Percentiles rank a stretch among this genome's conserved stretches.
Conservation (phyloP, 306 rosid species). For the Prosopis cineraria region DNA sequence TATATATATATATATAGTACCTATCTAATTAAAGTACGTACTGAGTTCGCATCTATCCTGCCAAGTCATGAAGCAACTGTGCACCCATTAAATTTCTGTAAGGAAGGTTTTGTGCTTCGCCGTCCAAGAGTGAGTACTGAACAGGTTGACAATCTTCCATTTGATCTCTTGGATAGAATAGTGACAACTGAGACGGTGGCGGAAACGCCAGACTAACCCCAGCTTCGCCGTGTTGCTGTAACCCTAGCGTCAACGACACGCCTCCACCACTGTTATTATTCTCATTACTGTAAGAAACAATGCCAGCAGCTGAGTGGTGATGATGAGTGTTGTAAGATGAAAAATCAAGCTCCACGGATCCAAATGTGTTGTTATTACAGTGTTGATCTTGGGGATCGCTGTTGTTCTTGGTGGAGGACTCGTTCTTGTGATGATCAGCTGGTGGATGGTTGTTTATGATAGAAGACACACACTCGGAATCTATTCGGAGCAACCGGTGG, state of each 20-base stretch:
- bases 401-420: conserved; percentile 38
- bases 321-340: conserved; percentile 54
- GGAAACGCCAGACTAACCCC: conserved; percentile 57
- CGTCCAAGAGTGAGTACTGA: conserved; percentile 80
- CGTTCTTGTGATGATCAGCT: conserved; percentile 42
- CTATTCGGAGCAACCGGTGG: conserved; percentile 61
- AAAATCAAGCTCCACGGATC: conserved; percentile 73
- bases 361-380: conserved; percentile 44
- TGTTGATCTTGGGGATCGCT: conserved; percentile 37
- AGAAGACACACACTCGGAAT: conserved; percentile 77
- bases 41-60: conserved; percentile 35
- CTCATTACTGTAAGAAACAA: conserved; percentile 33
- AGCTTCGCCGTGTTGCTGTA: conserved; percentile 71
- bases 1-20: conserved; percentile 4
- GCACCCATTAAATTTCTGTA: conserved; percentile 91
- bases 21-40: conserved; percentile 17
- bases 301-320: conserved; percentile 34
- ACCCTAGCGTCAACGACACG: conserved; percentile 88
- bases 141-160: conserved; percentile 70
- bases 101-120: conserved; percentile 69
- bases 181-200: conserved; percentile 48
- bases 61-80: conserved; percentile 82
- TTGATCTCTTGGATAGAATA: conserved; percentile 70
- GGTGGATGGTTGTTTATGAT: conserved; percentile 52
- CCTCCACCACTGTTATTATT: conserved; percentile 50